phyloP scores from a whole-genome alignment of 345 rosid species.

The Aquilaria sinensis region DNA sequence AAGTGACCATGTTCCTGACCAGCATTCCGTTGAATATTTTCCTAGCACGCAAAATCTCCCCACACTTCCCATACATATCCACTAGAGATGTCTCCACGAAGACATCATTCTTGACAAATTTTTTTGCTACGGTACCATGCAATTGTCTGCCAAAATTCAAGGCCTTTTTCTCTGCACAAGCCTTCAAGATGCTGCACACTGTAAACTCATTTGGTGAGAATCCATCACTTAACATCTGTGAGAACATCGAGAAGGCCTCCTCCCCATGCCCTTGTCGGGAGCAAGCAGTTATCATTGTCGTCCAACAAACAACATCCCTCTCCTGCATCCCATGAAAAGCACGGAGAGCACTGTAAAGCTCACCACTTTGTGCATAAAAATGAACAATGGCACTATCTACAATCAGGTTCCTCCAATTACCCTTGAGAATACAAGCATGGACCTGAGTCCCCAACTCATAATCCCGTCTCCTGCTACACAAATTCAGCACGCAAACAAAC shows the following conservation, averaged over 20 bases:
- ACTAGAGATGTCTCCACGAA: conserved; percentile 64
- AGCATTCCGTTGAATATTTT: conserved; percentile 61
- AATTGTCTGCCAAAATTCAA: conserved; percentile 60
- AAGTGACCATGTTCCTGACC: conserved; percentile 64
- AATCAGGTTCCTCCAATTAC: conserved; percentile 47
- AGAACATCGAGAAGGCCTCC: conserved; percentile 55
- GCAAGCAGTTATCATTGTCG: conserved; percentile 74
- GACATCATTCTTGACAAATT: conserved; percentile 53
- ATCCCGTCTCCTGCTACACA: conserved; percentile 51
- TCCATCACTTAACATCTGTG: conserved; percentile 48
- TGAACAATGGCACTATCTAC: conserved; percentile 64
- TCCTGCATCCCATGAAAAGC: conserved; percentile 50
- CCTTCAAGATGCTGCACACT: conserved; percentile 55
- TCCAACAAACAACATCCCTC: conserved; percentile 83
- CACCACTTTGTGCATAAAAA: conserved; percentile 61
- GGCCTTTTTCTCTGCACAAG: conserved; percentile 61
- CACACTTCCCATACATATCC: conserved; percentile 88
- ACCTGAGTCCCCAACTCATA: conserved; percentile 65
- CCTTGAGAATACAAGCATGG: conserved; percentile 61
- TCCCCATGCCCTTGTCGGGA: conserved; percentile 55
- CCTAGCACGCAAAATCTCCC: conserved; percentile 61
- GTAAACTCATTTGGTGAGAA: conserved; percentile 78
- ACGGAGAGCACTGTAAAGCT: conserved; percentile 37
- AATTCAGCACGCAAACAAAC: conserved; percentile 61
- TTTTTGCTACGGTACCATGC: conserved; percentile 60